Percentiles rank a stretch among this genome's conserved stretches.
Conservation (phyloP, 2,329 filamentous ascomycete species). For the Hymenoscyphus salicellus region DNA sequence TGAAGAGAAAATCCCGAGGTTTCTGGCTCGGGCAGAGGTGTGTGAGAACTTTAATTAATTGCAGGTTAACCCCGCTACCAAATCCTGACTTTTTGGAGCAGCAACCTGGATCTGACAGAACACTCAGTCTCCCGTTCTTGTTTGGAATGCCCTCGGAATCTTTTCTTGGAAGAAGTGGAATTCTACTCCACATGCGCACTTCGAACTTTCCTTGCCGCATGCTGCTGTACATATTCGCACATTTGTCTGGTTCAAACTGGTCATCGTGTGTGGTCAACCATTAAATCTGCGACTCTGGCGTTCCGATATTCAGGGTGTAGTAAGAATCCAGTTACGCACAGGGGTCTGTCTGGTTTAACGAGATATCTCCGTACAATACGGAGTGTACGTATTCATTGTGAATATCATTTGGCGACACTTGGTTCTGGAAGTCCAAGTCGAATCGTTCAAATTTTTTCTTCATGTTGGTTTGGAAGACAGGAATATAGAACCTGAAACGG, state of each 20-base stretch:
- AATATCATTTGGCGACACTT: not conserved
- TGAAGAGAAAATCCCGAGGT: not conserved
- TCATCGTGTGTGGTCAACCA: not conserved
- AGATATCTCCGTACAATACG: not conserved
- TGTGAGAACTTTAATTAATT: conserved; percentile 1
- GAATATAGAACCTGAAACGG: not conserved
- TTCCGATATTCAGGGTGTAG: not conserved
- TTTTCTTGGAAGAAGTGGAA: not conserved
- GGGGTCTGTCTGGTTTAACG: not conserved
- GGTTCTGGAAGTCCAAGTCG: not conserved
- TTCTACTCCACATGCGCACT: not conserved
- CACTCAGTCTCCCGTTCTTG: not conserved
- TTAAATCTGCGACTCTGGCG: not conserved
- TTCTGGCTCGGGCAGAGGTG: not conserved
- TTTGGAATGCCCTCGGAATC: not conserved
- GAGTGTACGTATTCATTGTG: not conserved
- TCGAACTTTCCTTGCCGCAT: not conserved
- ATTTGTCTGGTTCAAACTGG: too few relatives aligned
- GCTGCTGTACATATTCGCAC: not conserved
- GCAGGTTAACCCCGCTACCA: not conserved
- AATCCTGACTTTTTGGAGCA: not conserved
- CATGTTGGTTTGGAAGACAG: not conserved
- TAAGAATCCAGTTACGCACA: not conserved
- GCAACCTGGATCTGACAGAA: not conserved
- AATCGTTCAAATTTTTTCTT: not conserved